Evolutionary conservation across 345 rosid species (phyloP).

Genomic region (Pseudoturritis turrita): DNA sequence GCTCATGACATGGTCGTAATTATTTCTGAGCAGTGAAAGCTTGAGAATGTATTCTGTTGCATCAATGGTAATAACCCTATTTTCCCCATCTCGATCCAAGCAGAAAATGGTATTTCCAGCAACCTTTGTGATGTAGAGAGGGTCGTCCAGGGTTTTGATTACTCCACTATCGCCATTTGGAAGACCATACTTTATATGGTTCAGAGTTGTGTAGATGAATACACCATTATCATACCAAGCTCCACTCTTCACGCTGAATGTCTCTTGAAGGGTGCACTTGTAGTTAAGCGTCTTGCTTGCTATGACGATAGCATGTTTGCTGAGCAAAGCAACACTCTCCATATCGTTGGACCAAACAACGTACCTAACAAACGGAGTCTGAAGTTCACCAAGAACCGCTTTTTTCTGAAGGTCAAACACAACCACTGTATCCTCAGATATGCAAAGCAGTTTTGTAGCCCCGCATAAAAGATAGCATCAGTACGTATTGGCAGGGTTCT

Average conservation of each 20-base stretch:
- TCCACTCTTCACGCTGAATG: constrained; percentile 90
- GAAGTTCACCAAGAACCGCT: constrained; percentile 79
- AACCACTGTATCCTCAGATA: constrained; percentile 82
- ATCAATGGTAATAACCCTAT: constrained; percentile 48
- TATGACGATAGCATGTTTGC: constrained; percentile 84
- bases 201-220: constrained; percentile 80
- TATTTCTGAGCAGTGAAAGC: constrained; percentile 64
- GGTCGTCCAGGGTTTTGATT: constrained; percentile 77
- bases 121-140: constrained; percentile 79
- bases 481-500: constrained; percentile 62
- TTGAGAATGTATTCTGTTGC: constrained; percentile 84
- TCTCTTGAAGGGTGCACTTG: constrained; percentile 89
- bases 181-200: constrained; percentile 89
- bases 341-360: constrained; percentile 92
- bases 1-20: constrained; percentile 76
- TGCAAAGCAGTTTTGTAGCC: constrained; percentile 76
- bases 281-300: constrained; percentile 81
- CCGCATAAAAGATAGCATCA: constrained; percentile 94
- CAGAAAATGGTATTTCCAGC: constrained; percentile 62
- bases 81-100: constrained; percentile 90
- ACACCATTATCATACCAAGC: constrained; percentile 97
- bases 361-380: constrained; percentile 70
- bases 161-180: constrained; percentile 93
- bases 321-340: constrained; percentile 92
- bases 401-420: constrained; percentile 90